Evolutionary conservation across 768 basidiomycete species (phyloP).

Genomic region (Termitomyces eurrhizus): DNA sequence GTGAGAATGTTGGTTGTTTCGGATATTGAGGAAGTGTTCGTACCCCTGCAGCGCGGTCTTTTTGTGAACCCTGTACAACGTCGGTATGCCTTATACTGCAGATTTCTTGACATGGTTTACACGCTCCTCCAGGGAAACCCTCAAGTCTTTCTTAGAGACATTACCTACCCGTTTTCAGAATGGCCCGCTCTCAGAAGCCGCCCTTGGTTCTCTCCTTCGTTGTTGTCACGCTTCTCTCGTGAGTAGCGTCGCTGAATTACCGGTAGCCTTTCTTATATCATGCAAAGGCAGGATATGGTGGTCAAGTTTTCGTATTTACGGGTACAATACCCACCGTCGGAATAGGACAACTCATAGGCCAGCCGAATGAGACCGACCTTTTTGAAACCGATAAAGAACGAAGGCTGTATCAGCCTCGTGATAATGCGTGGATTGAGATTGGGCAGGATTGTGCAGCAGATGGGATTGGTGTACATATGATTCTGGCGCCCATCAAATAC

Average conservation of each 20-base stretch:
- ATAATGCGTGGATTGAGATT: constrained; percentile 72
- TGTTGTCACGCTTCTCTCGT: constrained; percentile 72
- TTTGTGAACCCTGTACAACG: constrained; percentile 74
- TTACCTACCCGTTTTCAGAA: constrained; percentile 62
- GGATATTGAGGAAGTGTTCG: constrained; percentile 91
- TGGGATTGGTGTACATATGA: constrained; percentile 88
- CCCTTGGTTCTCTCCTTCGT: constrained; percentile 74
- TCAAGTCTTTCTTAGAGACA: constrained; percentile 63
- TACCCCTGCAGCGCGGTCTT: constrained; percentile 67
- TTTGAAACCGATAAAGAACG: constrained; percentile 88
- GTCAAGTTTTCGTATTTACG: constrained; percentile 73
- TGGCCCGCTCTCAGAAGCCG: constrained; percentile 48
- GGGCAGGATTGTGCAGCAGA: constrained; percentile 87
- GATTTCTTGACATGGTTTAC: neutral
- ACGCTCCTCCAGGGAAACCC: constrained; percentile 38
- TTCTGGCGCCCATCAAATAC: constrained; percentile 74
- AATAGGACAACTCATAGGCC: constrained; percentile 59
- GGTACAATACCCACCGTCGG: constrained; percentile 68
- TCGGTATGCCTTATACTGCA: constrained; percentile 44
- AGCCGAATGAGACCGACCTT: constrained; percentile 56
- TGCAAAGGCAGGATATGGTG: constrained; percentile 60
- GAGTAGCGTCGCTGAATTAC: constrained; percentile 20
- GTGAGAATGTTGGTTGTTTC: constrained; percentile 75
- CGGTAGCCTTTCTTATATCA: constrained; percentile 1
- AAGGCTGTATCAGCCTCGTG: constrained; percentile 74